Conservation (phyloP, 2,329 filamentous ascomycete species). For the Colletotrichum paranaense region DNA sequence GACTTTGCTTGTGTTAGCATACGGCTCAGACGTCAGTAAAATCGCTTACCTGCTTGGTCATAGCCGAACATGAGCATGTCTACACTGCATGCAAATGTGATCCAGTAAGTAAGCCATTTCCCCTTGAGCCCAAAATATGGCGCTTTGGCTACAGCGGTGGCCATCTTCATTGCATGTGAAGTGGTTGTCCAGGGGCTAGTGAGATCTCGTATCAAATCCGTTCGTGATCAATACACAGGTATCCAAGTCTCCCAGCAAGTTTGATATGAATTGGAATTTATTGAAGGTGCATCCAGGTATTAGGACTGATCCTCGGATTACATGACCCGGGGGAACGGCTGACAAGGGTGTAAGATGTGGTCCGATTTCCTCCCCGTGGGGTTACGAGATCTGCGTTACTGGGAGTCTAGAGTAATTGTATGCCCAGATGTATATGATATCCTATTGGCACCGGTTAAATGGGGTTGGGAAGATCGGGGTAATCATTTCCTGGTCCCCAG, state of each 20-base stretch:
- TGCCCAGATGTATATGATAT: neutral
- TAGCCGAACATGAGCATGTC: neutral
- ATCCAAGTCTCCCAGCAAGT: accelerated
- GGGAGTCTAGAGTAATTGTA: neutral
- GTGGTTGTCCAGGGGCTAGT: neutral
- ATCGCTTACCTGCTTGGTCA: neutral
- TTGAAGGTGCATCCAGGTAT: neutral
- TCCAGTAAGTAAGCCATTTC: neutral
- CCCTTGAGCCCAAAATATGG: neutral
- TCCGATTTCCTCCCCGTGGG: neutral
- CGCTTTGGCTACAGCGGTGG: neutral
- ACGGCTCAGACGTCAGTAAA: neutral
- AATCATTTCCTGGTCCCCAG: neutral
- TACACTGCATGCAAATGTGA: neutral
- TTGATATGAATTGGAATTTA: neutral
- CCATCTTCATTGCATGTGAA: neutral
- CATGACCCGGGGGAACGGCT: neutral
- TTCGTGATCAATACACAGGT: neutral
- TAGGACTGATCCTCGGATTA: neutral
- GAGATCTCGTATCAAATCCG: neutral
- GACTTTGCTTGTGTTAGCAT: neutral
- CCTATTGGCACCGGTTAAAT: neutral
- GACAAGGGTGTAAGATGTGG: neutral
- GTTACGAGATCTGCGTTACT: neutral
- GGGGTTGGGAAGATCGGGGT: neutral